Percentiles rank a stretch among this genome's conserved stretches.
Conservation (phyloP, 805 yeast genomes). For the Cyberlindnera petersonii region DNA sequence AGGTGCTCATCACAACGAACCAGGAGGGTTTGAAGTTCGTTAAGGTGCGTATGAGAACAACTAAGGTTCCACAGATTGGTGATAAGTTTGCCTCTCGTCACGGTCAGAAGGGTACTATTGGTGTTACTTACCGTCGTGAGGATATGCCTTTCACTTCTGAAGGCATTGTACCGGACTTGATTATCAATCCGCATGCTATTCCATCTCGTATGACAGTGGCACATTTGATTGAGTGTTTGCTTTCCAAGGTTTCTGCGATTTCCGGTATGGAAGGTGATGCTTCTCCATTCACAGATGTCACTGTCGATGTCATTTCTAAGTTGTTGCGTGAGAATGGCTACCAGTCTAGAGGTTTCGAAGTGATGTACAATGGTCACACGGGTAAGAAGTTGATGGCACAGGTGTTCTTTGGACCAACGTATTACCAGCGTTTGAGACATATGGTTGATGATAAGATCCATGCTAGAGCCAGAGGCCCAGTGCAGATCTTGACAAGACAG, state of each 20-base stretch:
- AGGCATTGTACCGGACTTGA: slow-evolving; percentile 95
- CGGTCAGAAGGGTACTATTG: slow-evolving; percentile 99
- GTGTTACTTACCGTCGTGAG: slow-evolving; percentile 97
- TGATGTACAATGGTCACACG: slow-evolving; percentile 98
- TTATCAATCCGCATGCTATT: slow-evolving; percentile 98
- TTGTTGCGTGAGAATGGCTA: slow-evolving; percentile 92
- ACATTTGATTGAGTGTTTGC: slow-evolving; percentile 95
- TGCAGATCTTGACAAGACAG: slow-evolving; percentile 95
- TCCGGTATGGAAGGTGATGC: slow-evolving; percentile 99
- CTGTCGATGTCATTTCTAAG: slow-evolving; percentile 94
- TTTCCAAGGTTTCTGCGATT: slow-evolving; percentile 90
- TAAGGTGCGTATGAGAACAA: slow-evolving; percentile 97
- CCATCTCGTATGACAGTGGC: slow-evolving; percentile 99
- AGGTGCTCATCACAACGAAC: slow-evolving; percentile 92
- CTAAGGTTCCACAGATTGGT: slow-evolving; percentile 98
- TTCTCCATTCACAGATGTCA: slow-evolving; percentile 96
- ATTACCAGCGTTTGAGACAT: slow-evolving; percentile 96
- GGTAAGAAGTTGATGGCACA: slow-evolving; percentile 98
- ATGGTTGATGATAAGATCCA: slow-evolving; percentile 99
- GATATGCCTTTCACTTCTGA: slow-evolving; percentile 97
- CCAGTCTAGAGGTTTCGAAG: slow-evolving; percentile 97
- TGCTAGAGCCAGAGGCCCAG: slow-evolving; percentile 99
- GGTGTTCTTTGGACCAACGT: slow-evolving; percentile 99
- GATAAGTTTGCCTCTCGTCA: slow-evolving; percentile 99
- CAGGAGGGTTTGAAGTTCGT: slow-evolving; percentile 98